Base-by-base conservation (phyloP, 495 filamentous ascomycete species). In the Penicillium ucsense region DNA sequence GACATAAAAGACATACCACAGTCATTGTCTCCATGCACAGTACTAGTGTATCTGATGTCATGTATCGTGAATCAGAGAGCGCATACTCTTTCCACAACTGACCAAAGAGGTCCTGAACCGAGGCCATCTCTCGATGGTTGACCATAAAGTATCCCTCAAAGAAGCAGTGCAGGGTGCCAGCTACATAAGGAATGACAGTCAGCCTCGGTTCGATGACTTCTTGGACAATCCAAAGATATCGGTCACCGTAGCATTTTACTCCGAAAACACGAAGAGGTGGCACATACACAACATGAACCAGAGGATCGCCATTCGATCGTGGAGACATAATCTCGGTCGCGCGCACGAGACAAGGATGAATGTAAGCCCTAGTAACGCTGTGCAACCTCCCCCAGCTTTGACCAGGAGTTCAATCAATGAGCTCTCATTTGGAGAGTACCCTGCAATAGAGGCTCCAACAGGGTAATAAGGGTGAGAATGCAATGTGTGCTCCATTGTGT, bases 81-180 rank as follows among this genome's bases (percentile, higher is more conserved):
- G 85, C 76, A 70, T 94, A 94, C 59, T 94, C 88, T 57, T 92
- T 94, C 88, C 88, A 94, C 34, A 92, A 64, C 64, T 92, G 86
- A 1, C 83, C 84, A 37, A 89, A 80, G 1, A 89, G 56, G 50
- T 81, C 77, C 60, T 81, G 78, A 40, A 65, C 68, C 8, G 69
- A 65, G 3, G 68, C 77, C 75, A 85, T 80, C 32, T 59, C 67
- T 20, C 68, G 64, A 67, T 83, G 82, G 60, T 88, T 80, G 49
- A 77, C 59, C 54, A 83, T 77, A 54, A 84, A 91, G 63, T 89
- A 91, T n/a, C 88, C 85, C 69, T 94, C 88, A 56, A 94, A 91
- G 57, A 88, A 80, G 42, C 84, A 76, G 61, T 94, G 88, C 12
- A 91, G 72, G 39, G 56, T 73, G 12, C 82, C 82, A 43, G 70